Base-by-base conservation (phyloP, 1,284 basidiomycete genomes). In the Abortiporus biennis region DNA sequence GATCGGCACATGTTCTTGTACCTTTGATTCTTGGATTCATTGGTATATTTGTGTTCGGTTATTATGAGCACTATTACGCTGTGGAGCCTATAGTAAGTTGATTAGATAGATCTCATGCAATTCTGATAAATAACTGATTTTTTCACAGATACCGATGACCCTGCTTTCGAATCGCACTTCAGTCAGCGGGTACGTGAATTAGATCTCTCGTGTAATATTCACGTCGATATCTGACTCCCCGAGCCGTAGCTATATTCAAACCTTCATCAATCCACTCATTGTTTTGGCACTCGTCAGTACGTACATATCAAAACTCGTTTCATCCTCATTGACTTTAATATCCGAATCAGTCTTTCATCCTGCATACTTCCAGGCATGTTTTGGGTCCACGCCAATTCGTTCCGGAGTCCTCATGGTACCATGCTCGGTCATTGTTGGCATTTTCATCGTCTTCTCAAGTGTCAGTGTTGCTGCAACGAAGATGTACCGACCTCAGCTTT, bases 21-120 rank as follows among this genome's bases (percentile, higher is more conserved):
- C 67, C 67, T 2, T 52, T 71, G 1, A 47, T 62, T 15, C 33
- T 68, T 20, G 67, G 68, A 3, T 16, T 63, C 2, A 34, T 52
- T 30, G 56, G 56, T 1, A 25, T 61, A 2, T 47, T 38, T 6
- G 41, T 38, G 2, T 61, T 59, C 37, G 6, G 57, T 4, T 5
- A 49, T 16, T 59, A 59, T 36, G 58, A 59, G 31, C 47, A 49
- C 2, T 38, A 22, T 12, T 36, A 47, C 24, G 42, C 57, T 12
- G 40, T 41, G 21, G 13, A 54, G 16, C 60, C 63, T 6, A 40
- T 60, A 16, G 54, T 59, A 40, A 9, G 45, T 30, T 15, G 5
- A 40, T 16, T 13, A n/a, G 16, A 15, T 38, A 29, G 9, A 12
- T n/a, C 17, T 4, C 16, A 20, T 27, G n/a, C 3, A 16, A n/a